phyloP scores from a whole-genome alignment of 768 basidiomycete genomes.

The Coprinopsis strossmayeri region DNA sequence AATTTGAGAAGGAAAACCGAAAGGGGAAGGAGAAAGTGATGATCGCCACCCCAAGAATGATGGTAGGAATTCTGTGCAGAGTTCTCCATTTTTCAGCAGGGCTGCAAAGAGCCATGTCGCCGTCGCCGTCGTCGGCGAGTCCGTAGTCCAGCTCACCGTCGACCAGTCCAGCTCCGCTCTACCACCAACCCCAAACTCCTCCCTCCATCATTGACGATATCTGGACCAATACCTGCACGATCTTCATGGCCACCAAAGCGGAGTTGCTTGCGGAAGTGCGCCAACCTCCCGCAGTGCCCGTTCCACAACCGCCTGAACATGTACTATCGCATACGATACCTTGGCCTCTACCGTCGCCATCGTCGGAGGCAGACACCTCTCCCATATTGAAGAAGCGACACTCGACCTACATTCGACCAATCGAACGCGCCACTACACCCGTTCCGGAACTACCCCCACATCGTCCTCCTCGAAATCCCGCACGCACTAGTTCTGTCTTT shows the following conservation, averaged over 20 bases:
- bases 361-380: not conserved
- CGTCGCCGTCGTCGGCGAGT: not conserved
- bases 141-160: slow-evolving; percentile 1
- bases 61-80: too few relatives aligned
- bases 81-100: too few relatives aligned
- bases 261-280: not conserved
- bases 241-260: not conserved
- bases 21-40: too few relatives aligned
- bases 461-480: slow-evolving; percentile 28
- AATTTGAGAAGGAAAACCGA: too few relatives aligned
- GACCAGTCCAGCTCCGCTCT: not conserved
- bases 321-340: not conserved
- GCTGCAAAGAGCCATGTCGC: too few relatives aligned
- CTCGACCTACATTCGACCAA: slow-evolving; percentile 17
- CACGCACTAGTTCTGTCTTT: slow-evolving; percentile 13
- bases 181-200: not conserved
- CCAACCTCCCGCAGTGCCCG: not conserved
- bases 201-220: not conserved
- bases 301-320: not conserved
- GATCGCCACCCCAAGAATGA: too few relatives aligned
- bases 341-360: not conserved
- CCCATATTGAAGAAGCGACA: slow-evolving; percentile 11
- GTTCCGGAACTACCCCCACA: slow-evolving; percentile 19
- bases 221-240: not conserved
- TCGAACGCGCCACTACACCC: slow-evolving; percentile 16